Conservation (phyloP, 257 asterid genomes). For the Perilla frutescens region DNA sequence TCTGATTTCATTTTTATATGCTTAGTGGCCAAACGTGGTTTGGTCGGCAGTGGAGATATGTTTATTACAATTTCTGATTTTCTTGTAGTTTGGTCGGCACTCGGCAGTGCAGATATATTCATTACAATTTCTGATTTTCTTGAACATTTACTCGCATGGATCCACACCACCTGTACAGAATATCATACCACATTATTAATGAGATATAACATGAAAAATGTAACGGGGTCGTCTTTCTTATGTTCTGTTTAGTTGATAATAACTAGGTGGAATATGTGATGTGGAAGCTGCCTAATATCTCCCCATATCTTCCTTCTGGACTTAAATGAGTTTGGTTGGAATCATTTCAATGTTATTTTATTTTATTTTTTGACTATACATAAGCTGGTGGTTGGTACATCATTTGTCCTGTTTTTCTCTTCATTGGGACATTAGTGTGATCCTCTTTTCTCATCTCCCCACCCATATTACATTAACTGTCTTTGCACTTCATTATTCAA, state of each 20-base stretch:
- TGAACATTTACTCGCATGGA: neutral
- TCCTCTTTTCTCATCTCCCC: constrained; percentile 36
- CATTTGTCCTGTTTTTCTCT: constrained; percentile 37
- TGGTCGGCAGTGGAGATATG: neutral
- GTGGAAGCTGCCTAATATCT: constrained; percentile 31
- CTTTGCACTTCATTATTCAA: constrained; percentile 4
- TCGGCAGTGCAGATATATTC: neutral
- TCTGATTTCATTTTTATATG: constrained; percentile 9
- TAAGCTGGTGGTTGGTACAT: constrained; percentile 34
- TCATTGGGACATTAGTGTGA: constrained; percentile 13
- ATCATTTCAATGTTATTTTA: constrained; percentile 25
- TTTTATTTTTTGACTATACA: constrained; percentile 20
- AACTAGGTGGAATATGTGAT: constrained; percentile 39
- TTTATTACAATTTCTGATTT: constrained; percentile 11
- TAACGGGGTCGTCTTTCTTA: neutral
- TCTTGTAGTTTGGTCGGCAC: constrained; percentile 2
- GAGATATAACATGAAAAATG: neutral
- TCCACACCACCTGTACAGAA: neutral
- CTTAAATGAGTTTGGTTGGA: constrained; percentile 42
- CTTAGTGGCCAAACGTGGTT: neutral
- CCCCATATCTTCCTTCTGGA: constrained; percentile 13
- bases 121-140: neutral
- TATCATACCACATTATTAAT: neutral
- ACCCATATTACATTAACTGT: constrained; percentile 27
- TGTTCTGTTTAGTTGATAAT: constrained; percentile 29